These are phyloP conservation scores for Musa acuminata DNA, from an alignment of 176 grass and related monocot genomes.

Conservation along the genomic window DNA sequence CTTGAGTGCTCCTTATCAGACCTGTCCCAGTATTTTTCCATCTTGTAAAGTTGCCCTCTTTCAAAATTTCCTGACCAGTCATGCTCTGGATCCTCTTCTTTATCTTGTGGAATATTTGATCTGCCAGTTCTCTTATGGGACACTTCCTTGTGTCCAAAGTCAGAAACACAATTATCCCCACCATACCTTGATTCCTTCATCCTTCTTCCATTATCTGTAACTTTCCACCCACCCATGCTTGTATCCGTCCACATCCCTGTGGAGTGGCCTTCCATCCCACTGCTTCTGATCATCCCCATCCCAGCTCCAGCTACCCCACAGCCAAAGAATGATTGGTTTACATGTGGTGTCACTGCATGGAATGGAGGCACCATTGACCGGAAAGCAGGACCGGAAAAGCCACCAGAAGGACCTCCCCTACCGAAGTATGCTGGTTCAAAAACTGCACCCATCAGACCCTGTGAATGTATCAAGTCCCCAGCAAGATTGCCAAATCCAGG, in stretches of 20 bases:
- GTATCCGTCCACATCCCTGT: constrained; percentile 25
- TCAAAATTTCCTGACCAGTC: constrained; percentile 29
- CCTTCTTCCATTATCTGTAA: neutral
- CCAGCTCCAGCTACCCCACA: constrained; percentile 28
- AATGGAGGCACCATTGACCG: neutral
- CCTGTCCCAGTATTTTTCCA: constrained; percentile 45
- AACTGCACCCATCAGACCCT: neutral
- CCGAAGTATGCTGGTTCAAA: neutral
- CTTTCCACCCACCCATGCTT: constrained; percentile 37
- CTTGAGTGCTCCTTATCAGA: constrained; percentile 38
- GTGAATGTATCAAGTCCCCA: no score
- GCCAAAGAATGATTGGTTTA: constrained; percentile 39
- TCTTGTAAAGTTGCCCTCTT: constrained; percentile 47
- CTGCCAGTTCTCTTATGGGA: constrained; percentile 33
- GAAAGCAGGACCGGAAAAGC: neutral
- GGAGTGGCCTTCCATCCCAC: no score
- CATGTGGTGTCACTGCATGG: constrained; percentile 12
- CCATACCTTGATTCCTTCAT: constrained; percentile 25
- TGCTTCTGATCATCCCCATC: no score
- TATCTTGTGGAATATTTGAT: constrained; percentile 12
- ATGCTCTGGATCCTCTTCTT: constrained; percentile 39
- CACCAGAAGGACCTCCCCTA: neutral
- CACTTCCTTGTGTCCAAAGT: constrained; percentile 13
- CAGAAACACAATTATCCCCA: constrained; percentile 16
- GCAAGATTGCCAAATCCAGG: neutral